Evolutionary conservation across 2,329 filamentous ascomycete species (phyloP), one percentile per base, ranked within the genome.

Genomic region (Fusarium nygamai): DNA sequence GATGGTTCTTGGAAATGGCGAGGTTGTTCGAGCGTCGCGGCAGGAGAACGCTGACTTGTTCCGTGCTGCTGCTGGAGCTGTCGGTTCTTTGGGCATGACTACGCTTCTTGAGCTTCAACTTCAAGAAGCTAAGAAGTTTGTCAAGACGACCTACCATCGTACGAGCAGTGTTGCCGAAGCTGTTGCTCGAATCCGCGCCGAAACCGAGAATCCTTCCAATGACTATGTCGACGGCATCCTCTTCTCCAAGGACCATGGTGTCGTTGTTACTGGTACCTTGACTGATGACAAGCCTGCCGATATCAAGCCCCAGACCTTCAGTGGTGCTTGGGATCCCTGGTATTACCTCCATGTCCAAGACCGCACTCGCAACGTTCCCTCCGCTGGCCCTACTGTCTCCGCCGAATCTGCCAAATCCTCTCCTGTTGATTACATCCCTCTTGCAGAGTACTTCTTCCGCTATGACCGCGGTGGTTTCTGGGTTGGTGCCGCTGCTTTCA

Each of bases 401-500:
- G 24, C 72, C 46, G 67, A 64, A 44, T 51, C 74, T 36, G 33
- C 76, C 17, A 38, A 78, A 73, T 56, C 81, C 53, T 62, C 78
- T 13, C 64, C 77, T 22, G 74, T 80, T 61, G 90, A 93, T 58
- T 89, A 90, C 75, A 88, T 94, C 46, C 92, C 92, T 0, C 83
- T 94, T 8, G 88, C 89, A 44, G 92, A 94, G 79, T 94, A 94
- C 80, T 89, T 94, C 73, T 94, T 94, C 85, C 89, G 92, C 58
- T 94, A 94, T 83, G 92, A 94, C 82, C 89, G 92, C 50, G 92
- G 91, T 60, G 91, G 90, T 20, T 94, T 94, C 86, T 94, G 92
- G 92, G 91, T 93, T 43, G 92, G 91, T 48, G 83, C 84, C 12
- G 88, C 88, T 20, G 91, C 90, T 7, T 94, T 92, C 80, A 85